Conservation (phyloP, 352 stramenopile species). For the Phytopythium chamaehyphon region DNA sequence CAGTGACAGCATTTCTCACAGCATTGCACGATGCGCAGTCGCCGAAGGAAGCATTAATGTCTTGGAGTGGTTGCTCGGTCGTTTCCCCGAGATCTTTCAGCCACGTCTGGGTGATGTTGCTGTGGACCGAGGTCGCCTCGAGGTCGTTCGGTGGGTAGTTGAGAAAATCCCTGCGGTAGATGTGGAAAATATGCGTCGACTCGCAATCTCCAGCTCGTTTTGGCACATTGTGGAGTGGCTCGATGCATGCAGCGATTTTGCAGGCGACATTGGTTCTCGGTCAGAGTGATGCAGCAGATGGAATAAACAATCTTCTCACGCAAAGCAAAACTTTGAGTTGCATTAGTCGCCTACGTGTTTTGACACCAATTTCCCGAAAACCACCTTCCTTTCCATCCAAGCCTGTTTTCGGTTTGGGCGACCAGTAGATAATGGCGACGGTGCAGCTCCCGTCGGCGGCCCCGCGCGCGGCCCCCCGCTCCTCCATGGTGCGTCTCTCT, state of each 20-base stretch:
- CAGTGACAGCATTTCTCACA: conserved; percentile 21
- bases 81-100: conserved; percentile 25
- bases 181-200: conserved; percentile 25
- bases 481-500: not conserved
- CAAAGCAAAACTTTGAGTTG: too few species aligned
- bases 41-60: not conserved
- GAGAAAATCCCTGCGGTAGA: conserved; percentile 16
- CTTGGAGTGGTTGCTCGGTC: conserved; percentile 25
- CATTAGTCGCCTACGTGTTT: too few species aligned
- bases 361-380: too few species aligned
- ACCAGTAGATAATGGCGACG: conserved; percentile 16
- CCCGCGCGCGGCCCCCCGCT: not conserved
- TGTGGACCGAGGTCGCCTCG: conserved; percentile 7
- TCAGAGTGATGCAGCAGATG: too few species aligned
- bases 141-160: conserved; percentile 17
- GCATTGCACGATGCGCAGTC: conserved; percentile 31
- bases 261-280: too few species aligned
- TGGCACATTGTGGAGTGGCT: conserved; percentile 9
- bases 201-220: conserved; percentile 20
- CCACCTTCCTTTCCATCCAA: too few species aligned
- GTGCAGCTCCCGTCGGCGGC: not conserved
- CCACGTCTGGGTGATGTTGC: conserved; percentile 26
- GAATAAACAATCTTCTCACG: too few species aligned
- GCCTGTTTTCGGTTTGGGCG: too few species aligned
- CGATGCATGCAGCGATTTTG: not conserved